phyloP scores from a whole-genome alignment of 1,139 yeast species.

The Yamadazyma aaseri region DNA sequence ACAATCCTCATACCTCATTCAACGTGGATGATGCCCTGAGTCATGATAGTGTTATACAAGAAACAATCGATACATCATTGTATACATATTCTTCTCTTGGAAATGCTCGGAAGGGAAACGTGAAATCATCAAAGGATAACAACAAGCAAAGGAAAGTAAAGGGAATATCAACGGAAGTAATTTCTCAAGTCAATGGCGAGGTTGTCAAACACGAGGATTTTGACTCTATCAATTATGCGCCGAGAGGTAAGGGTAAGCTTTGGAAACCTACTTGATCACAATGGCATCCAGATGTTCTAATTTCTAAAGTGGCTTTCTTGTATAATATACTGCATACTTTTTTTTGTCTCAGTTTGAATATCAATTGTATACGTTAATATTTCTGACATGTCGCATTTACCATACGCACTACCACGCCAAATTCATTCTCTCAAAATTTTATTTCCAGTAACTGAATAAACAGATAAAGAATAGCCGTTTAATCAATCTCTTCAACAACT shows the following conservation, averaged over 20 bases:
- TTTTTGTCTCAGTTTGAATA: too few relatives aligned
- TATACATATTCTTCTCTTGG: slow-evolving; percentile 23
- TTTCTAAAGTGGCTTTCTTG: too few relatives aligned
- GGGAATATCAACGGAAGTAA: slow-evolving; percentile 19
- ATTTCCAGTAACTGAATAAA: slow-evolving; percentile 4
- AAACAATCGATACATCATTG: slow-evolving; percentile 37
- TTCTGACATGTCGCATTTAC: not conserved
- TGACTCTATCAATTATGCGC: slow-evolving; percentile 50
- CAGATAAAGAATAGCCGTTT: slow-evolving; percentile 4
- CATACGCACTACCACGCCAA: not conserved
- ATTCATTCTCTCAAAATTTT: slow-evolving; percentile 2
- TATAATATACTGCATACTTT: too few relatives aligned
- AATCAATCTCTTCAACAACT: slow-evolving; percentile 4
- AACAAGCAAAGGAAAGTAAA: slow-evolving; percentile 8
- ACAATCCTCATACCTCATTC: slow-evolving; percentile 31
- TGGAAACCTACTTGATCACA: slow-evolving; percentile 58
- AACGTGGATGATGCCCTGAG: slow-evolving; percentile 22
- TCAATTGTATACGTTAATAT: too few relatives aligned
- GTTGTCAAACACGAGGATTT: slow-evolving; percentile 40
- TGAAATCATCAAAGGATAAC: not conserved
- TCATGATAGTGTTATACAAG: slow-evolving; percentile 31
- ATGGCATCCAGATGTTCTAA: too few relatives aligned
- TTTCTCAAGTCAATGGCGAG: slow-evolving; percentile 22
- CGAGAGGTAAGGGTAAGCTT: slow-evolving; percentile 51
- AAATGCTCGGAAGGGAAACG: slow-evolving; percentile 1